phyloP scores from a whole-genome alignment of 768 basidiomycete genomes.

The Paxillus involutus region DNA sequence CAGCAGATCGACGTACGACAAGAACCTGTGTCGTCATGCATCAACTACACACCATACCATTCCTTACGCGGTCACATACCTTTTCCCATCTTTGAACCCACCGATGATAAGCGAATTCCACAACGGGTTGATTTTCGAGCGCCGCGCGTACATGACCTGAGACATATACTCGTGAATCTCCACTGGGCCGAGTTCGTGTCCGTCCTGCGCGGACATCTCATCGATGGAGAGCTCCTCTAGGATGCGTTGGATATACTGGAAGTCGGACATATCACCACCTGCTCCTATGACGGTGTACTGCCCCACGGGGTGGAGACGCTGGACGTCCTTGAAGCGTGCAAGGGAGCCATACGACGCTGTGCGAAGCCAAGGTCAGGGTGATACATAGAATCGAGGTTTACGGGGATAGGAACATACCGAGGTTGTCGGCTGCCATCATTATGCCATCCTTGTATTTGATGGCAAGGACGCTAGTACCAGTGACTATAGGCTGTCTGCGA shows the following conservation, averaged over 20 bases:
- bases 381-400: not conserved
- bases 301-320: constrained; percentile 85
- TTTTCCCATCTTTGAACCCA: constrained; percentile 82
- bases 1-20: constrained; percentile 91
- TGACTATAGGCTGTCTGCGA: constrained; percentile 86
- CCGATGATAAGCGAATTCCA: constrained; percentile 97
- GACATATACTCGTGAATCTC: constrained; percentile 93
- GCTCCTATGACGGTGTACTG: constrained; percentile 86
- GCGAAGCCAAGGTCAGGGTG: not conserved
- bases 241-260: constrained; percentile 83
- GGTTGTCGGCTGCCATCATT: constrained; percentile 98
- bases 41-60: not conserved
- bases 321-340: constrained; percentile 92
- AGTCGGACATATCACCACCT: constrained; percentile 97
- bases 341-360: constrained; percentile 95
- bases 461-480: constrained; percentile 94
- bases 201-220: constrained; percentile 82
- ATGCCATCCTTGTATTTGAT: constrained; percentile 95
- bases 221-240: constrained; percentile 78
- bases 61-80: constrained; percentile 41
- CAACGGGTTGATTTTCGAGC: constrained; percentile 88
- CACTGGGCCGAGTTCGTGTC: constrained; percentile 77
- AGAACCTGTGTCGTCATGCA: constrained; percentile 56
- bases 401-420: constrained; percentile 55
- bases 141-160: constrained; percentile 85